These are phyloP conservation scores for Gossypium turneri DNA, from an alignment of 345 rosid genomes.

Conservation along the genomic window DNA sequence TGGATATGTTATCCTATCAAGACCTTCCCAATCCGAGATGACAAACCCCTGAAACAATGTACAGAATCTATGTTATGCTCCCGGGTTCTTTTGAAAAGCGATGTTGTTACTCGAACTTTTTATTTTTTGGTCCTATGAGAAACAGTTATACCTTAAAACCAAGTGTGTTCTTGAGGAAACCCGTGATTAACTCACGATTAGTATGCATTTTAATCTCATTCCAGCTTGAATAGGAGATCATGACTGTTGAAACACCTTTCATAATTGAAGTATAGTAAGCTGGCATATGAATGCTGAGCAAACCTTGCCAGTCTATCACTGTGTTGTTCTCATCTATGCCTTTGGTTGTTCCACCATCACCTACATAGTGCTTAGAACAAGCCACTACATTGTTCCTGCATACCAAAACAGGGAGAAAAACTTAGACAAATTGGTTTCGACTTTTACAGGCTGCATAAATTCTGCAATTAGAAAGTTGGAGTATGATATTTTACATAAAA, in stretches of 20 bases:
- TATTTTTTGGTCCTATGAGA: not conserved
- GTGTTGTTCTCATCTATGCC: slow-evolving; percentile 54
- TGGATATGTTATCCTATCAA: slow-evolving; percentile 61
- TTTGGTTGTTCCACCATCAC: slow-evolving; percentile 58
- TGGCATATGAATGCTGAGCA: slow-evolving; percentile 48
- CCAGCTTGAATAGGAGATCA: slow-evolving; percentile 61
- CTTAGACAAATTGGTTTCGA: too few relatives aligned
- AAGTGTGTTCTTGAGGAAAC: slow-evolving; percentile 45
- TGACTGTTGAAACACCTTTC: slow-evolving; percentile 50
- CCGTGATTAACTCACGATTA: slow-evolving; percentile 40
- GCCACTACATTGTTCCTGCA: slow-evolving; percentile 62
- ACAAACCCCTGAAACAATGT: slow-evolving; percentile 47
- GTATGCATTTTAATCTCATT: slow-evolving; percentile 53
- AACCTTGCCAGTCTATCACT: slow-evolving; percentile 30
- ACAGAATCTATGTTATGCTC: not conserved
- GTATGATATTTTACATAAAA: not conserved
- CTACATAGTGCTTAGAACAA: slow-evolving; percentile 46
- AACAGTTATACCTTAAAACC: slow-evolving; percentile 38
- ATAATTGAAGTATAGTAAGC: slow-evolving; percentile 38
- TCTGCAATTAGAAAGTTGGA: not conserved
- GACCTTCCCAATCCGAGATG: slow-evolving; percentile 57
- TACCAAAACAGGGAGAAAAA: not conserved
- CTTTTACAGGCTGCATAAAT: not conserved
- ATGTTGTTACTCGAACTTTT: not conserved
- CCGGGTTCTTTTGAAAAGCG: not conserved